These are phyloP conservation scores for Sugiyamaella boreocaroliniensis DNA, from an alignment of 805 yeast genomes.

Conservation along the genomic window DNA sequence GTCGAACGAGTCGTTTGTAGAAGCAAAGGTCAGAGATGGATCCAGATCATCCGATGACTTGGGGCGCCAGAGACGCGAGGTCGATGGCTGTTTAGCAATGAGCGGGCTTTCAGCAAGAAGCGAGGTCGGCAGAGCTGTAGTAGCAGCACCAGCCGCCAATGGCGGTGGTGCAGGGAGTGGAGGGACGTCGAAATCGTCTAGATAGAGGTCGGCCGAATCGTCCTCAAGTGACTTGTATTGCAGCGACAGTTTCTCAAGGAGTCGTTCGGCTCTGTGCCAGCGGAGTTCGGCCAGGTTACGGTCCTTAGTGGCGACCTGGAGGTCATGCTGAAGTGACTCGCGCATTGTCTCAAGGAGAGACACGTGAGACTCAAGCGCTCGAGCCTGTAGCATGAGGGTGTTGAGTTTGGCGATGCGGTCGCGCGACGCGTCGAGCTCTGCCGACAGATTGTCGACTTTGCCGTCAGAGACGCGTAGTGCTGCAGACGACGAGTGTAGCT, in stretches of 20 bases:
- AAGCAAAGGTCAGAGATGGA: neutral
- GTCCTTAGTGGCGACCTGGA: conserved; percentile 8
- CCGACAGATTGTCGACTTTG: conserved; percentile 9
- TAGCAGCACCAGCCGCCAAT: neutral
- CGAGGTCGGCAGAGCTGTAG: neutral
- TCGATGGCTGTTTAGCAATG: neutral
- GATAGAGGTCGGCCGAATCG: neutral
- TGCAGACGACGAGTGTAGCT: conserved; percentile 9
- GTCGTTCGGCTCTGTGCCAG: conserved; percentile 15
- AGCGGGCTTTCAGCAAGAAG: neutral
- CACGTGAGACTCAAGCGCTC: conserved; percentile 15
- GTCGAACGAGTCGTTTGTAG: neutral
- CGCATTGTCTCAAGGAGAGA: conserved; percentile 11
- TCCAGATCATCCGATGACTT: neutral
- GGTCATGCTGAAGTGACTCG: conserved; percentile 15
- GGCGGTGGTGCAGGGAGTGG: no score
- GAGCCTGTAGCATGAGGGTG: conserved; percentile 11
- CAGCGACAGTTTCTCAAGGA: conserved; percentile 11
- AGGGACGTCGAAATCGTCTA: neutral
- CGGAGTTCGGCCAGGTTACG: conserved; percentile 12
- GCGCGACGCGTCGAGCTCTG: conserved; percentile 10
- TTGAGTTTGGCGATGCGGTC: conserved; percentile 12
- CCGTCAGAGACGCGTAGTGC: conserved; percentile 12
- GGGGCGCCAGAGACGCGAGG: neutral
- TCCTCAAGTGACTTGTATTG: conserved; percentile 16